phyloP scores from a whole-genome alignment of 306 rosid genomes.

The Castanea mollissima region DNA sequence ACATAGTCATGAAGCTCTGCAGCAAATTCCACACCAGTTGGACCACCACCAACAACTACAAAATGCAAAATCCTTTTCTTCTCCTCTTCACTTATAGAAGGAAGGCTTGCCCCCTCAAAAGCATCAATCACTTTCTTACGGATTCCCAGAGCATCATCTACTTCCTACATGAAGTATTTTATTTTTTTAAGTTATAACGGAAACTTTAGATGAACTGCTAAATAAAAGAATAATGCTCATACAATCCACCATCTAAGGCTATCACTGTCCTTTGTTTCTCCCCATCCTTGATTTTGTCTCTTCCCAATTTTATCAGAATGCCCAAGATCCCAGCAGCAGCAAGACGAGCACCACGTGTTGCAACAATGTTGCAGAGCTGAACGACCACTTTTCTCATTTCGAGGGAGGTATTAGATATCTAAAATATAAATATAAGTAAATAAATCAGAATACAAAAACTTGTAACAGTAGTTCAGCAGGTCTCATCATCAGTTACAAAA shows the following conservation, averaged over 20 bases:
- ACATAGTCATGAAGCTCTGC: slow-evolving; percentile 94
- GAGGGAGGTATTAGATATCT: slow-evolving; percentile 68
- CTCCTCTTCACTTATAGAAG: slow-evolving; percentile 73
- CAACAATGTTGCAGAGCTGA: slow-evolving; percentile 70
- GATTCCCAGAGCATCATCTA: slow-evolving; percentile 94
- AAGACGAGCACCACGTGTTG: slow-evolving; percentile 86
- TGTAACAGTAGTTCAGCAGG: neutral
- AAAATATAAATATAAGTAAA: slow-evolving; percentile 1
- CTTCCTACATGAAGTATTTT: slow-evolving; percentile 54
- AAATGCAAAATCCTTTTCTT: slow-evolving; percentile 88
- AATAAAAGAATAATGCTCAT: slow-evolving; percentile 45
- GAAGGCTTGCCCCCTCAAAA: slow-evolving; percentile 87
- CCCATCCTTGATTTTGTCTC: slow-evolving; percentile 39
- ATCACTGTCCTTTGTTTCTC: slow-evolving; percentile 53
- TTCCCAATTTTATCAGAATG: slow-evolving; percentile 75
- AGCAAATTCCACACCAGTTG: slow-evolving; percentile 98
- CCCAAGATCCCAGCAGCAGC: slow-evolving; percentile 86
- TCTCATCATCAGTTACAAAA: slow-evolving; percentile 12
- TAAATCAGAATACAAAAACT: neutral
- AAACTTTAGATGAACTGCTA: slow-evolving; percentile 6
- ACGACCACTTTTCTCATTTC: slow-evolving; percentile 56
- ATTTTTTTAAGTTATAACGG: neutral
- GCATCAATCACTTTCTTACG: slow-evolving; percentile 83
- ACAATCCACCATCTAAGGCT: slow-evolving; percentile 90
- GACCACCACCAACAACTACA: slow-evolving; percentile 97